Base-by-base conservation (phyloP, 306 rosid genomes). In the Lablab purpureus region DNA sequence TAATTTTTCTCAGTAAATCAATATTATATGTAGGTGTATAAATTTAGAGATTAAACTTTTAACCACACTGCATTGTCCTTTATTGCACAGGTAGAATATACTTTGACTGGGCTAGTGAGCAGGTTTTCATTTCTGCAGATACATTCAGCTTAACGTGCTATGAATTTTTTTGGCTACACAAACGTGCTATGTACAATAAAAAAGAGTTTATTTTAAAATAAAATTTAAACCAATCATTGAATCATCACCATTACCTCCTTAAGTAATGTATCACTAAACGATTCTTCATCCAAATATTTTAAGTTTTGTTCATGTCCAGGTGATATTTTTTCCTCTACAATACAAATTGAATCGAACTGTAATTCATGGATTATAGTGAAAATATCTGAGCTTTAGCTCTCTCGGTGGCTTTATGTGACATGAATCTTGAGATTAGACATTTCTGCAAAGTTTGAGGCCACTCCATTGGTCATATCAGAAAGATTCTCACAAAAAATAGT, bases 401-500 rank as follows among this genome's bases (percentile, higher is more conserved):
- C 59, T 43, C 55, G 41, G 22, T 43, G 56, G 37, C 55, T 73
- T 54, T 46, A 22, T 34, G 40, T 74, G 67, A 15, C 54, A 25
- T 36, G 41, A 65, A 49, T 18, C 25, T 77, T 59, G 64, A 55
- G 32, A 76, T 47, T 41, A 10, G 54, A 32, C 45, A 43, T 34
- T 76, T 67, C 52, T 17, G 5, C 41, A 27, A 56, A 59, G 30
- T 55, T 47, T 3, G 41, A 65, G 64, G 56, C 67, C 41, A 65
- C 11, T 65, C 37, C 80, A 12, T 65, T 58, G 71, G 50, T 69
- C 25, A 30, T 80, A 19, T 70, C 64, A 5, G 7, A 71, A 56
- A 77, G 81, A 67, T 72, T 67, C 81, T 43, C 34, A 5, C 63
- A 74, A 60, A 74, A 28, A 68, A 37, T 22, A 46, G 64, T 32